Percentiles rank a stretch among this genome's conserved stretches.
phyloP scores from a whole-genome alignment of 345 rosid species.

The Kandelia obovata region DNA sequence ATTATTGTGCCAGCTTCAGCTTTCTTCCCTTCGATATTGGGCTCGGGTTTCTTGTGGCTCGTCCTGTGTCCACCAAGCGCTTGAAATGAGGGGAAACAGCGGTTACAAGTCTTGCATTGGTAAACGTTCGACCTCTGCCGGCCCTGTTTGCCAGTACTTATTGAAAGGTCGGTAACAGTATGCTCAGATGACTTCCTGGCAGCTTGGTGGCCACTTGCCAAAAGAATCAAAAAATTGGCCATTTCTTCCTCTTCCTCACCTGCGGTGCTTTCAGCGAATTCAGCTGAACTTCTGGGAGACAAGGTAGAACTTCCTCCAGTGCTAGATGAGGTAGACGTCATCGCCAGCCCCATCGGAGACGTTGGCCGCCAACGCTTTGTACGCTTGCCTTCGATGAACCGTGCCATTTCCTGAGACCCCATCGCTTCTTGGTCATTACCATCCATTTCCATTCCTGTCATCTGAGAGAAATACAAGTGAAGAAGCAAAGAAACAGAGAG shows the following conservation, averaged over 20 bases:
- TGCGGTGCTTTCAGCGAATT: constrained; percentile 8
- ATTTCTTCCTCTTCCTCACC: constrained; percentile 27
- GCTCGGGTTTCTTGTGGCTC: constrained; percentile 23
- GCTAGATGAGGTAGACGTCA: constrained; percentile 27
- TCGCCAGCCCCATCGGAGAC: constrained; percentile 40
- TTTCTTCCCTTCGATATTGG: constrained; percentile 24
- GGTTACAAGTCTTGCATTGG: constrained; percentile 28
- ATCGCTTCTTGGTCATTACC: constrained; percentile 24
- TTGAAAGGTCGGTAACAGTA: not conserved
- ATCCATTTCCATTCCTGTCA: constrained; percentile 25
- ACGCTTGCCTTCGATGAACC: constrained; percentile 59
- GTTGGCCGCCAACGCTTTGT: constrained; percentile 59
- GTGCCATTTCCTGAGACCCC: constrained; percentile 17
- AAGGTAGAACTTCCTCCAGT: constrained; percentile 10
- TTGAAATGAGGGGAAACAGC: constrained; percentile 33
- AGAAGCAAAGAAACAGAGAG: too few species aligned
- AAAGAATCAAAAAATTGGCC: constrained; percentile 34
- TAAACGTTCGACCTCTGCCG: constrained; percentile 3
- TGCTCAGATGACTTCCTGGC: not conserved
- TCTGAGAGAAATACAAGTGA: constrained; percentile 5
- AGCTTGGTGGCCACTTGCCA: constrained; percentile 21
- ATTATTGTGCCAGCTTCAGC: too few species aligned
- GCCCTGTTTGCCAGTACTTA: not conserved
- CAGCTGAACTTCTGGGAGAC: constrained; percentile 23
- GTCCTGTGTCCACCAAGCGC: constrained; percentile 36